Evolutionary conservation across 176 grass and related monocot species (phyloP).

Genomic region (Oryza nivara): DNA sequence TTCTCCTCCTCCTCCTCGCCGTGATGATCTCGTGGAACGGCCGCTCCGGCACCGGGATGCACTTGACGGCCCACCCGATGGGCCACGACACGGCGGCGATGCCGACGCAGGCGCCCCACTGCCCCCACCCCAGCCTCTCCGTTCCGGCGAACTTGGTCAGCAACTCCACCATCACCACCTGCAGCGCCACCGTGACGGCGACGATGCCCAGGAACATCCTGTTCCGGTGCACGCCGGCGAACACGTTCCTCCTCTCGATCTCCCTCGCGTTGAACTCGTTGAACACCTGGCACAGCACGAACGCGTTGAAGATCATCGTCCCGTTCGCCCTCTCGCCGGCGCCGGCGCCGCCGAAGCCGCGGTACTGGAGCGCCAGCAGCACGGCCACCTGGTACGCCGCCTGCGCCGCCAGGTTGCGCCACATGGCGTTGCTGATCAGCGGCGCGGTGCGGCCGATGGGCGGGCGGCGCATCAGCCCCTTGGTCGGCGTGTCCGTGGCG

Average conservation of each 20-base stretch:
- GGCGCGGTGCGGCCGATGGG: constrained; percentile 66
- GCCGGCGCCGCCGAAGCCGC: constrained; percentile 42
- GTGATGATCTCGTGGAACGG: constrained; percentile 26
- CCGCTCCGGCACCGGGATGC: constrained; percentile 54
- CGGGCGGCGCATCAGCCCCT: constrained; percentile 56
- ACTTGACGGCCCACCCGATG: constrained; percentile 73
- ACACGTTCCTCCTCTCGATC: constrained; percentile 78
- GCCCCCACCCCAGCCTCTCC: constrained; percentile 58
- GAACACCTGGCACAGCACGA: constrained; percentile 94
- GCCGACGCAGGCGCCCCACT: constrained; percentile 74
- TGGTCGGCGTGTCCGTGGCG: constrained; percentile 58
- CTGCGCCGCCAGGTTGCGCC: constrained; percentile 74
- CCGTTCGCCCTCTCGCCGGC: constrained; percentile 55
- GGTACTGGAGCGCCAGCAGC: constrained; percentile 62
- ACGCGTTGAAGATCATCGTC: constrained; percentile 89
- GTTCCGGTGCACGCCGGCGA: constrained; percentile 66
- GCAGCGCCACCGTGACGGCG: constrained; percentile 55
- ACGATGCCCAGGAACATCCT: constrained; percentile 79
- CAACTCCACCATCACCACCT: constrained; percentile 92
- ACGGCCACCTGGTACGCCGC: constrained; percentile 66
- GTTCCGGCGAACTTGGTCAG: constrained; percentile 78
- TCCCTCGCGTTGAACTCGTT: constrained; percentile 92
- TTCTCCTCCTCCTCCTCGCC: background rate
- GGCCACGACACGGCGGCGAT: constrained; percentile 85
- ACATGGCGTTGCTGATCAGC: constrained; percentile 90